Evolutionary conservation across 768 basidiomycete species (phyloP).

Genomic region (Boletus fagicola): DNA sequence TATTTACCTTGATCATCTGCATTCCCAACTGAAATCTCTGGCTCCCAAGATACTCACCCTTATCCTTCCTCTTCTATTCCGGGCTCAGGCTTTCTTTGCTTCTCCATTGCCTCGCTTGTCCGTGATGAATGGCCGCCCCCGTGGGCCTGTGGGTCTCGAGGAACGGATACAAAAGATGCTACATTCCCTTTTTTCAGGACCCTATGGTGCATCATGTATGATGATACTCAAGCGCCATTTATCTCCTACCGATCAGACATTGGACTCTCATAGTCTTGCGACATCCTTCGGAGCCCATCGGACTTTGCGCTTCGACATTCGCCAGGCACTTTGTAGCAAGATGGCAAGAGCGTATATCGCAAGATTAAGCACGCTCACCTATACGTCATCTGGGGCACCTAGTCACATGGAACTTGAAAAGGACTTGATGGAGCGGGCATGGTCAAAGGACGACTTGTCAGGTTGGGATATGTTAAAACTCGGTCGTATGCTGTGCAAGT

Average conservation of each 20-base stretch:
- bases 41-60: slow-evolving; percentile 49
- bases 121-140: slow-evolving; percentile 41
- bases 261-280: slow-evolving; percentile 29
- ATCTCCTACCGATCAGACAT: slow-evolving; percentile 34
- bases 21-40: slow-evolving; percentile 58
- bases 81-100: slow-evolving; percentile 61
- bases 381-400: slow-evolving; percentile 60
- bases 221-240: slow-evolving; percentile 58
- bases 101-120: slow-evolving; percentile 69
- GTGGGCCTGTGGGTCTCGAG: slow-evolving; percentile 41
- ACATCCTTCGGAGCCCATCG: slow-evolving; percentile 60
- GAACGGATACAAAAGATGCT: slow-evolving; percentile 57
- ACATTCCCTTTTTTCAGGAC: slow-evolving; percentile 57
- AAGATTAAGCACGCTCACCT: slow-evolving; percentile 49
- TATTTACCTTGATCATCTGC: slow-evolving; percentile 63
- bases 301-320: slow-evolving; percentile 60
- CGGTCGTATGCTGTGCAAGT: slow-evolving; percentile 51
- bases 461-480: slow-evolving; percentile 67
- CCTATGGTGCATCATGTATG: slow-evolving; percentile 65
- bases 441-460: slow-evolving; percentile 64
- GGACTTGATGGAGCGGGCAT: slow-evolving; percentile 69
- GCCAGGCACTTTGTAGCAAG: slow-evolving; percentile 56
- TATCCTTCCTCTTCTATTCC: slow-evolving; percentile 74
- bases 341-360: slow-evolving; percentile 68
- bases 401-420: slow-evolving; percentile 57